phyloP scores from a whole-genome alignment of 2,329 filamentous ascomycete species.

The Ilyonectria robusta region DNA sequence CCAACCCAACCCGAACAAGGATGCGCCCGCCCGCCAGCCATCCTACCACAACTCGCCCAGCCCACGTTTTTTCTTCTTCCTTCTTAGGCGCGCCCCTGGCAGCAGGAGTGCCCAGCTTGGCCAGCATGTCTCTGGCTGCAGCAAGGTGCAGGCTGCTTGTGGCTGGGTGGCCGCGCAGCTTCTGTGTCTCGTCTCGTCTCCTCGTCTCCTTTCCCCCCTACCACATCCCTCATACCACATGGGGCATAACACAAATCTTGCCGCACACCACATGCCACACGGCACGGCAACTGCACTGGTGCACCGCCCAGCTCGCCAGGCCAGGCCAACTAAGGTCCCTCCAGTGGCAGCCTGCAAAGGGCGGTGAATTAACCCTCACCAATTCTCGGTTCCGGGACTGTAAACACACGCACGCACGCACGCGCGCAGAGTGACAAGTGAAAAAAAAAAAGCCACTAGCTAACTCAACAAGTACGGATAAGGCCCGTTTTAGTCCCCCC shows the following conservation, averaged over 20 bases:
- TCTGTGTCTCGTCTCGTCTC: background rate
- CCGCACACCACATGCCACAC: constrained; percentile 16
- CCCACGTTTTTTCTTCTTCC: background rate
- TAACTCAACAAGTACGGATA: constrained; percentile 29
- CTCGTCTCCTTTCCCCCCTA: background rate
- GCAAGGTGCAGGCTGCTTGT: background rate
- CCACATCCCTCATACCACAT: constrained; percentile 1
- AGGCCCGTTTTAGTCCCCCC: constrained; percentile 5
- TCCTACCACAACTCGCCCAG: background rate
- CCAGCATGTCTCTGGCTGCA: background rate
- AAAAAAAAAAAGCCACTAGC: constrained; percentile 22
- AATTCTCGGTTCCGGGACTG: constrained; percentile 13
- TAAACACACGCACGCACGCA: constrained; percentile 4
- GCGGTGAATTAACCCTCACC: constrained; percentile 21
- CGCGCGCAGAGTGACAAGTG: background rate
- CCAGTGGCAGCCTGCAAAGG: constrained; percentile 13
- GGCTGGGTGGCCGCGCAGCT: background rate
- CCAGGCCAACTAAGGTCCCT: constrained; percentile 7
- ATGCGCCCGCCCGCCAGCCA: background rate
- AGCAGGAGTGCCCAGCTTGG: constrained; percentile 1
- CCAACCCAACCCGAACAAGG: background rate
- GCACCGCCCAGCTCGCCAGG: background rate
- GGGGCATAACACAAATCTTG: background rate
- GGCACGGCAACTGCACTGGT: background rate
- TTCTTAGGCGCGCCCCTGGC: background rate